Evolutionary conservation across 1,284 basidiomycete species (phyloP), one percentile per base, ranked within the genome.

Genomic region (Boletus albobrunnescens): DNA sequence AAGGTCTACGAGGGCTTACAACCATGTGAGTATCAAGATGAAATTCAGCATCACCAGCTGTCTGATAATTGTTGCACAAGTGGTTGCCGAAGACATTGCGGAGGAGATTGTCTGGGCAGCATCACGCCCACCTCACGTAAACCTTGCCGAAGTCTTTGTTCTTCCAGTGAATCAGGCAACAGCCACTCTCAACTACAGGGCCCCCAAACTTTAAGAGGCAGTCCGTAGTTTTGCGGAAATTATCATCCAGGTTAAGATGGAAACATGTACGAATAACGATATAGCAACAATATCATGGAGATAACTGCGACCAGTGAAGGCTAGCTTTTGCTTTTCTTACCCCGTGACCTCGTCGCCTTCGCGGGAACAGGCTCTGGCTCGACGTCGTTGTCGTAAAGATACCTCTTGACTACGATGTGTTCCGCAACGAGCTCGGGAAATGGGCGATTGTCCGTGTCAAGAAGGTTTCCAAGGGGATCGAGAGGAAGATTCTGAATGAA

Each of bases 31-130:
- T 73, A 27, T 16, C 23, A 6, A 30, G 33, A 23, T 20, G 16
- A 24, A 42, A 19, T 16, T 9, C 4, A 14, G 8, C 36, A 19
- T 40, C 46, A 42, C 33, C 39, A 46, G 63, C 44, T 11, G n/a
- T 36, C 11, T 38, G 19, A 46, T 67, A 14, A 64, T 44, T 4
- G 35, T 44, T 36, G 26, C 24, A 14, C 59, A 67, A 83, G 87
- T 93, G 62, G 77, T 79, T 3, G 85, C 86, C 9, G 75, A 84
- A 49, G 92, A 95, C 63, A 87, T 95, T 44, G 95, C 95, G 1
- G 94, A 99, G 68, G 93, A 99, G 69, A 95, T 99, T 60, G 93
- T 97, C 11, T 99, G 93, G 93, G 84, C 85, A 16, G 93, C 94
- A 16, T 77, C 86, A 12, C 84, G 94, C 26, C 91, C 91, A 17